Evolutionary conservation across 805 yeast species (phyloP), one percentile per base, ranked within the genome.

Genomic region (Isabelozyma pseudorhagii): DNA sequence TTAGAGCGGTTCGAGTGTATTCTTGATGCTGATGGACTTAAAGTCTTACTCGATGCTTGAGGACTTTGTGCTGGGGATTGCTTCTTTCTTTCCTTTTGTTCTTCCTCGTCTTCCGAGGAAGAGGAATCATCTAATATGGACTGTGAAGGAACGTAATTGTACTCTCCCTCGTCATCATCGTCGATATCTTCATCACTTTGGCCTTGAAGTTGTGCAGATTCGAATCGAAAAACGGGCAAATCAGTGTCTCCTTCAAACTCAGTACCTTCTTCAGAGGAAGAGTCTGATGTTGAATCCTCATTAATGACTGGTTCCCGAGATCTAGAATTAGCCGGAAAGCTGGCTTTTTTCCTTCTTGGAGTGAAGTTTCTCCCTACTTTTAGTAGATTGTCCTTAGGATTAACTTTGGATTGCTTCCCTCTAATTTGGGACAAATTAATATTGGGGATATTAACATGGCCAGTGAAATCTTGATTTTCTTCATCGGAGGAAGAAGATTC

Each of bases 401-500:
- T 46, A 34, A 46, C 40, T 31, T 48, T 52, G 38, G 47, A 44
- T 31, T 52, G 54, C 27, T 60, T 58, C 44, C 54, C 56, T 50
- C 54, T 52, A 44, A 54, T 49, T 31, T 54, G 45, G 51, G 54
- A 5, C 28, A 58, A 45, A 36, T 54, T 56, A 40, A 71, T 53
- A 14, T 60, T 59, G 11, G 75, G 74, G 43, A 71, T 54, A 31
- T 61, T 62, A 49, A 71, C 55, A 47, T 62, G 36, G 8, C 36
- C 36, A 9, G 36, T 31, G 36, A 31, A 31, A 8, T 31, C 36
- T 31, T 31, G 21, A 31, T 8, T 10, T 9, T 9, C n/a, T 10
- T 31, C 36, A 9, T 31, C 36, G 5, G 10, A 9, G n/a, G 36
- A 31, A 31, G 36, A 31, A 13, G 36, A 31, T 31, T 31, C 36